Evolutionary conservation across 768 basidiomycete species (phyloP), one percentile per base, ranked within the genome.

Genomic region (Phanerodontia chrysosporium): DNA sequence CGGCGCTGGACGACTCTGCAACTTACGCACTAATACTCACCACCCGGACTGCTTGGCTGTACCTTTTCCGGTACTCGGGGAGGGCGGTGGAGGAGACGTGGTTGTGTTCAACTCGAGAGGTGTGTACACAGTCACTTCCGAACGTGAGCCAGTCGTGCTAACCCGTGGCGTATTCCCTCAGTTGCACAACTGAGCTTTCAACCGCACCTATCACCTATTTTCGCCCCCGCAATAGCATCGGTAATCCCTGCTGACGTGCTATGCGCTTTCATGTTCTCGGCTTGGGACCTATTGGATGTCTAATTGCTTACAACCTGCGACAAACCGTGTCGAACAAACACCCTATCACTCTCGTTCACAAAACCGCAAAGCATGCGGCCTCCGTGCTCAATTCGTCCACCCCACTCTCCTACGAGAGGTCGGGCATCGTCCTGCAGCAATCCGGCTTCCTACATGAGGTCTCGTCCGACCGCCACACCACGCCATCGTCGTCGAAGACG

Each of bases 241-340:
- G 27, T 51, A n/a, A 54, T 45, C 24, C 30, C 52, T 53, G 36
- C 52, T 42, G 52, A 42, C 60, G 48, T 49, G 62, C 59, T 61
- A 90, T 92, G 89, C 86, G 80, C 62, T 80, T 89, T 69, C 87
- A 90, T 75, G 67, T 90, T 62, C 79, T 91, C 62, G 93, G 94
- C 64, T 72, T 93, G 44, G 93, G 93, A 51, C 80, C 92, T 45
- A 82, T 96, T 62, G 95, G 95, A 56, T 83, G 84, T 28, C 83
- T 98, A 59, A 62, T 98, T 63, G 81, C 94, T 16, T 84, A 89
- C 70, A 83, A 95, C 70, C 82, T 98, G 42, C 86, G 90, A 42
- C 78, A 77, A 51, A 72, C 76, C 55, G 76, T 91, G 52, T 78
- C 83, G 21, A 60, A 70, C 28, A 65, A 73, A 16, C 78, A 85